Conservation (phyloP, 192 early-diverging fungal species). For the Backusella macrospora region DNA sequence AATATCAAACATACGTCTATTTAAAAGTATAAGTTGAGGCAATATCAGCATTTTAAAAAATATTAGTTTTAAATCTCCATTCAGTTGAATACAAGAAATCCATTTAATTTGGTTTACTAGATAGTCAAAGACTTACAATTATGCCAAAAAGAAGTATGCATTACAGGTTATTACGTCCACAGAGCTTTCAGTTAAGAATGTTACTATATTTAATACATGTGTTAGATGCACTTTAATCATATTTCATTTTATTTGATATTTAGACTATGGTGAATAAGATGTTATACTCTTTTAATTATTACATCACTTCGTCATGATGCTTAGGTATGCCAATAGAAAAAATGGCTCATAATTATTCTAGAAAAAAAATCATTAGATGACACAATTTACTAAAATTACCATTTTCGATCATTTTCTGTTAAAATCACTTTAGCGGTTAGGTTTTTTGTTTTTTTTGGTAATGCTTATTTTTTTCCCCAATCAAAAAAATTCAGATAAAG, state of each 20-base stretch:
- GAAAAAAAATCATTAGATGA: neutral
- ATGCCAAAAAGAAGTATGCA: too few relatives aligned
- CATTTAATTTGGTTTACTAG: too few relatives aligned
- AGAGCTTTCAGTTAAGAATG: neutral
- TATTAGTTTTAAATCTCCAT: too few relatives aligned
- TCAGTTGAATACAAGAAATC: too few relatives aligned
- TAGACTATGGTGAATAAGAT: neutral
- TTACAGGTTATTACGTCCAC: neutral
- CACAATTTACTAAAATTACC: neutral
- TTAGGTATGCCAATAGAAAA: neutral
- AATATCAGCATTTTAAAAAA: too few relatives aligned
- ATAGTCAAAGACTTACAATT: too few relatives aligned
- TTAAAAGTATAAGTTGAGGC: too few relatives aligned
- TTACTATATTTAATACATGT: neutral
- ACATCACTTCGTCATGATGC: neutral
- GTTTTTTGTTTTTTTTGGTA: too few relatives aligned
- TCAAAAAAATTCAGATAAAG: too few relatives aligned
- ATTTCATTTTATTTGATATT: neutral
- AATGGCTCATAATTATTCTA: neutral
- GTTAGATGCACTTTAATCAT: neutral
- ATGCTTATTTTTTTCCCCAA: too few relatives aligned
- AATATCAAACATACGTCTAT: neutral
- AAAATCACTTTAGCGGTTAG: neutral
- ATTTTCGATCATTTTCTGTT: conserved; percentile 2
- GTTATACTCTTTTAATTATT: neutral